Percentiles rank a stretch among this genome's conserved stretches.
Conservation (phyloP, 768 basidiomycete species). For the Daedalea quercina region DNA sequence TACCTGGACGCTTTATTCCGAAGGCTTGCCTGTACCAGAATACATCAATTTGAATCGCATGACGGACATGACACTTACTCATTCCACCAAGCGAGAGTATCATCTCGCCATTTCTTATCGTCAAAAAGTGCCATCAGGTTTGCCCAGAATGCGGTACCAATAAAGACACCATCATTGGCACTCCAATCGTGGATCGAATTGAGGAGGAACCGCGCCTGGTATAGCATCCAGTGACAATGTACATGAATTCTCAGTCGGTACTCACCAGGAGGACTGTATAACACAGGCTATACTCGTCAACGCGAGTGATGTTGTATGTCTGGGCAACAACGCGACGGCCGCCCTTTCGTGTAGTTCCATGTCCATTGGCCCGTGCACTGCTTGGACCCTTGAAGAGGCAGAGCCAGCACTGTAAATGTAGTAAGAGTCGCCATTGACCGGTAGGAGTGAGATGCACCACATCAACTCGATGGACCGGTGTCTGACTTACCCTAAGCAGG, state of each 20-base stretch:
- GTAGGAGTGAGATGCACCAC: too few relatives aligned
- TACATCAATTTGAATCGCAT: not conserved
- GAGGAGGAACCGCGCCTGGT: not conserved
- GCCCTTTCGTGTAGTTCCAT: not conserved
- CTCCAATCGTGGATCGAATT: not conserved
- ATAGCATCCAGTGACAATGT: not conserved
- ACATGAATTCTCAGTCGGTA: not conserved
- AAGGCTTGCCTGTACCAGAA: not conserved
- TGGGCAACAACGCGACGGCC: not conserved
- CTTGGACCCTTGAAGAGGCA: not conserved
- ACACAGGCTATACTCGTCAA: not conserved
- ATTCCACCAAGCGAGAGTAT: not conserved
- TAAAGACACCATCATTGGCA: not conserved
- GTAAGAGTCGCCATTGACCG: not conserved
- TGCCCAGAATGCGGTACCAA: not conserved
- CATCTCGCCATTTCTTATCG: not conserved
- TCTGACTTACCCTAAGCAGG: not conserved
- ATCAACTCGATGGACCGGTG: not conserved
- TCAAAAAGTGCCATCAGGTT: not conserved
- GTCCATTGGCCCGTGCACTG: not conserved
- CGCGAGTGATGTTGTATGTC: not conserved
- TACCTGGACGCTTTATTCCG: not conserved
- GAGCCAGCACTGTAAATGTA: not conserved
- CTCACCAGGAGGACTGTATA: not conserved
- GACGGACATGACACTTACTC: not conserved